Percentiles rank a stretch among this genome's conserved stretches.
These are phyloP conservation scores for Lepidium campestre DNA, from an alignment of 441 rosid genomes.

Conservation along the genomic window DNA sequence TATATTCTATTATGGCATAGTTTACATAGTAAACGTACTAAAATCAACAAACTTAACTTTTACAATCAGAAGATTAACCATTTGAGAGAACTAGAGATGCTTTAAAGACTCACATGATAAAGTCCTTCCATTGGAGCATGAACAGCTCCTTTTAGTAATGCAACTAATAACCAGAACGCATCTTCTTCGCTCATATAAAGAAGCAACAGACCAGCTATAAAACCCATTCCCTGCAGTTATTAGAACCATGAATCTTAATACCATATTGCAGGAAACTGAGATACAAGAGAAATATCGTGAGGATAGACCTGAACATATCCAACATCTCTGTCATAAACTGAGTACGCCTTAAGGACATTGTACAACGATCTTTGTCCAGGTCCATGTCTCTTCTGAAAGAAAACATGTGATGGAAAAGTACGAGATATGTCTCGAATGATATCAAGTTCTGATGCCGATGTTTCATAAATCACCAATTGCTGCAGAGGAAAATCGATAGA, in stretches of 20 bases:
- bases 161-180: slow-evolving; percentile 93
- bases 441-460: slow-evolving; percentile 92
- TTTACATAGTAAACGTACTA: background rate
- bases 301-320: slow-evolving; percentile 93
- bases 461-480: slow-evolving; percentile 91
- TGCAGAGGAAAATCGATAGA: slow-evolving; percentile 31
- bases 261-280: background rate
- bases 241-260: slow-evolving; percentile 3
- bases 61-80: no score
- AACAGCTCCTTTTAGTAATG: slow-evolving; percentile 89
- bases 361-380: slow-evolving; percentile 98
- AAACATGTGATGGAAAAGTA: slow-evolving; percentile 94
- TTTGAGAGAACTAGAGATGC: background rate
- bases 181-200: slow-evolving; percentile 98
- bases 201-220: slow-evolving; percentile 80
- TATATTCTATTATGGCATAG: background rate
- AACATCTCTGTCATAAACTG: slow-evolving; percentile 90
- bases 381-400: slow-evolving; percentile 97
- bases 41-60: no score
- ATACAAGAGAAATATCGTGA: background rate
- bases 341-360: slow-evolving; percentile 94
- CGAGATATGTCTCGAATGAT: slow-evolving; percentile 95
- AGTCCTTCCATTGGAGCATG: slow-evolving; percentile 98
- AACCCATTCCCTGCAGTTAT: slow-evolving; percentile 83
- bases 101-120: slow-evolving; percentile 50